Base-by-base conservation (phyloP, 257 asterid genomes). In the Haberlea rhodopensis region DNA sequence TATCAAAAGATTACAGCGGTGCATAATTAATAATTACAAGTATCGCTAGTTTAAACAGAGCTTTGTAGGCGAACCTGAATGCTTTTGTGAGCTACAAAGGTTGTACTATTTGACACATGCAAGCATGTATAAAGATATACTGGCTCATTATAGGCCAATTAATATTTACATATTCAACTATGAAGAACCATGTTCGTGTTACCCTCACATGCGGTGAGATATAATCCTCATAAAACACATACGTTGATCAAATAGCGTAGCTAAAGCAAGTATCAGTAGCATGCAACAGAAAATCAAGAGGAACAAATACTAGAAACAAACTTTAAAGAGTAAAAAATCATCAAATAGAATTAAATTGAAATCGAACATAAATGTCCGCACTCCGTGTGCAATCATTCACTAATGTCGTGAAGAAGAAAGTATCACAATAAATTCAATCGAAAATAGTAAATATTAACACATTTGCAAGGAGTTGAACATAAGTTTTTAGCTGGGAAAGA, bases 401-500 rank as follows among this genome's bases (percentile, higher is more conserved):
- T 5, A 5, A 57, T 0, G 26, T 25, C 45, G 16, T 31, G 53
- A 61, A 57, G 29, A 57, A n/a, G 52, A 52, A 56, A 18, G 73
- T 24, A 40, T 15, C 65, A 43, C 24, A 65, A 19, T 53, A 34
- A 18, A 19, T 3, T 23, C 58, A 37, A 72, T 37, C 52, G 20
- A 67, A 49, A 21, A 11, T 1, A 34, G 54, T 8, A 63, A 11
- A 51, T 25, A 61, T 5, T 10, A 37, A 19, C 26, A 19, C 13
- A 71, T 58, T 8, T 57, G 23, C 52, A 65, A n/a, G 31, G 16
- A 57, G 60, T 15, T 19, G 29, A 57, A n/a, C 53, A 51, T 57
- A 67, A 53, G 49, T 31, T 16, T n/a, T 40, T 21, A 2, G 67
- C 25, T 18, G 37, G 37, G 64, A 51, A 71, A 40, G n/a, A 22